Base-by-base conservation (phyloP, 1,139 yeast genomes). In the Candida sp. region DNA sequence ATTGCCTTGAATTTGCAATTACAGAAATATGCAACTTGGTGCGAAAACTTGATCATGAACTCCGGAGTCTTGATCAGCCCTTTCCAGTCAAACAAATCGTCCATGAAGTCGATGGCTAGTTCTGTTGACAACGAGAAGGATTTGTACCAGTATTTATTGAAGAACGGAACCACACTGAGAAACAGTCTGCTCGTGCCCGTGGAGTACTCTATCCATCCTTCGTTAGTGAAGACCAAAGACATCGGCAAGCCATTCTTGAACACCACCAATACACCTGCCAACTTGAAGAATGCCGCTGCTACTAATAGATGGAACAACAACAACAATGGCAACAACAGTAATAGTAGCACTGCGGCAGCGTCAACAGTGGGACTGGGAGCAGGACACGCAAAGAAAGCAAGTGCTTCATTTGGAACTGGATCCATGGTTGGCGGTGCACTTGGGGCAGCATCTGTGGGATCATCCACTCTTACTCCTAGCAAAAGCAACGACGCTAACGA, bases 1-100 rank as follows among this genome's bases (percentile, higher is more conserved):
- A 84, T 90, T 48, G 98, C 97, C 9, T 75, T 93, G 77, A 84
- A 91, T 55, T 84, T 92, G 48, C 98, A 93, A 68, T 75, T 94
- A 53, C 96, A 90, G 62, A 91, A 92, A 66, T 93, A 88, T 64
- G 87, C 98, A 5, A 89, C 94, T 38, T 88, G 92, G 79, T 83
- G 86, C 52, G 98, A 94, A 67, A 90, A 90, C 39, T 78, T 90
- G 55, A 80, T 90, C 31, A 81, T 94, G 73, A 92, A 93, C 62
- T 81, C 90, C 25, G 98, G 98, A 30, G 89, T 92, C 39, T 84
- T 90, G 53, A 79, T 93, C 7, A 76, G 88, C 47, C 98, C 98
- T 2, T 73, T 92, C 51, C 75, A 75, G 53, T 67, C 78, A 2
- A 69, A 72, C 35, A 81, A 83, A 54, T 75, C 78, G 28, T 85